Evolutionary conservation across 2,329 filamentous ascomycete species (phyloP), one percentile per base, ranked within the genome.

Genomic region (Alternaria postmessia): DNA sequence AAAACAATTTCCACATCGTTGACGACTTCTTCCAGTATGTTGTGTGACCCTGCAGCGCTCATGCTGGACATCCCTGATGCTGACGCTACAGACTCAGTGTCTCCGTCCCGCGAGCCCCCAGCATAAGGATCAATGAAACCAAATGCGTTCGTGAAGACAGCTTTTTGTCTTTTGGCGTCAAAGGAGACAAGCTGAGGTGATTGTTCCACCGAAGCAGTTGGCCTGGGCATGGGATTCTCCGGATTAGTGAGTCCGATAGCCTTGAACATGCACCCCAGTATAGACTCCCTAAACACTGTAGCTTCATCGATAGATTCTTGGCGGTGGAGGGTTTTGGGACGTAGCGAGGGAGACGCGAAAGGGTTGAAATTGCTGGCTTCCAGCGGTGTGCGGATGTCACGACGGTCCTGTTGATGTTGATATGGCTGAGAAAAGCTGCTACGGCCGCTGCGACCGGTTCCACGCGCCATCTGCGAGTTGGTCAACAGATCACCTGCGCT

Each of bases 1-100:
- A 92, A 98, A 6, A 99, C 95, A 66, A 99, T 97, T 74, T 99
- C 95, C 3, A 98, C 88, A 54, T 99, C 95, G 63, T 96, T 90
- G 64, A 90, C 91, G 80, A 98, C 86, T 62, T 98, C 94, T 59
- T 93, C 88, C 4, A 92, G 84, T 0, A 89, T 85, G 66, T 89
- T 92, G 0, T 88, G 87, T 6, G 85, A 82, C 0, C 87, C 86
- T 4, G 86, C 85, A 42, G 87, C 84, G 4, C 87, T 87, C 47
- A 80, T 75, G 30, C 76, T 77, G 4, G 81, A 82, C 9, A 81
- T 70, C 7, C 67, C 73, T 5, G 79, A 80, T 6, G 81, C 81
- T 4, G 80, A 88, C 26, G 91, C 88, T 69, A 94, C 82, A 0
- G 94, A 97, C 65, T 98, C 95, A 0, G 91, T 89, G 56, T 99